Conservation (phyloP, 768 basidiomycete genomes). For the Cantharellus anzutake region DNA sequence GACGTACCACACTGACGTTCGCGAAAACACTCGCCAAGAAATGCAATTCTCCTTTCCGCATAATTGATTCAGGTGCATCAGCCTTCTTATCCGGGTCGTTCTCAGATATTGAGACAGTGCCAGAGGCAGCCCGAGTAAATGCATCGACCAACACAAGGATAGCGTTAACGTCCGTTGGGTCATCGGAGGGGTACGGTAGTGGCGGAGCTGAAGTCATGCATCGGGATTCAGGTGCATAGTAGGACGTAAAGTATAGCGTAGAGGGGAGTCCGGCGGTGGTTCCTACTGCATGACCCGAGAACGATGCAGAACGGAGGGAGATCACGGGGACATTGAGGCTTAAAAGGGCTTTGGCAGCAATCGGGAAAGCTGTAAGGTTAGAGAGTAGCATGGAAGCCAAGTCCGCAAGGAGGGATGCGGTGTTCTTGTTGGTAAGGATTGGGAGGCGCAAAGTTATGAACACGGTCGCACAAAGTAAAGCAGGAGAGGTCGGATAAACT, state of each 20-base stretch:
- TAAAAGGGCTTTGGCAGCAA: constrained; percentile 44
- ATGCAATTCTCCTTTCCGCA: constrained; percentile 57
- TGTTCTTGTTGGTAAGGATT: constrained; percentile 34
- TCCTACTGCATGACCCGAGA: constrained; percentile 10
- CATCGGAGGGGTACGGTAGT: constrained; percentile 43
- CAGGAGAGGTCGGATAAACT: constrained; percentile 15
- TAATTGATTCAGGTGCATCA: constrained; percentile 6
- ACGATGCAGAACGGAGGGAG: constrained; percentile 26
- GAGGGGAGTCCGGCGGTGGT: no score
- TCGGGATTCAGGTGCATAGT: constrained; percentile 59
- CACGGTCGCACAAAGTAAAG: not conserved
- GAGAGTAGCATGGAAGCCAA: constrained; percentile 93
- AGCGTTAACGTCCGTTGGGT: constrained; percentile 33
- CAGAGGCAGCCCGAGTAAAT: constrained; percentile 49
- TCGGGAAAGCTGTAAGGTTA: constrained; percentile 67
- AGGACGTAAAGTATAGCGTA: constrained; percentile 14
- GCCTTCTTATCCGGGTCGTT: constrained; percentile 5
- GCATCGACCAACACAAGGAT: constrained; percentile 79
- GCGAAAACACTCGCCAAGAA: constrained; percentile 91
- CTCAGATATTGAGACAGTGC: not conserved
- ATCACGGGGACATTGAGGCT: constrained; percentile 48
- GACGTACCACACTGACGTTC: constrained; percentile 61
- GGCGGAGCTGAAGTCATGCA: constrained; percentile 65
- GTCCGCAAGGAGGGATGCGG: constrained; percentile 80
- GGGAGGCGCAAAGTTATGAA: not conserved